Conservation (phyloP, 106 monocot species). For the Apostasia shenzhenica region DNA sequence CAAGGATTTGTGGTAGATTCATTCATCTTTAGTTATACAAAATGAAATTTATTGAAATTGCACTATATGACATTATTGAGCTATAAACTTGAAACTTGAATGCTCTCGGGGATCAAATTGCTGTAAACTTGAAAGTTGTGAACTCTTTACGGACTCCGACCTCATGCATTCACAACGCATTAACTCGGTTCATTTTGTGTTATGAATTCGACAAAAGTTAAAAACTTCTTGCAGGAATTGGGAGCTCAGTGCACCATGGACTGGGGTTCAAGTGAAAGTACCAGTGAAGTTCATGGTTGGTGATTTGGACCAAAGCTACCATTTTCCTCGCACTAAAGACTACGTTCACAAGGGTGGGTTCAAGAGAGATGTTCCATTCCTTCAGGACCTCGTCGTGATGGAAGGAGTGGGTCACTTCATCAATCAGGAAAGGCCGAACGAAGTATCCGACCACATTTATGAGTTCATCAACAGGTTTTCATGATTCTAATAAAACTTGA, state of each 20-base stretch:
- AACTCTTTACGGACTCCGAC: too few relatives aligned
- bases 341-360: slow-evolving; percentile 55
- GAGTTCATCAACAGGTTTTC: slow-evolving; percentile 38
- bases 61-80: too few relatives aligned
- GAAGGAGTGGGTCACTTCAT: slow-evolving; percentile 55
- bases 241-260: slow-evolving; percentile 51
- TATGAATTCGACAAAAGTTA: neutral
- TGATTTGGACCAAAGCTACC: slow-evolving; percentile 30
- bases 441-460: slow-evolving; percentile 31
- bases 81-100: too few relatives aligned
- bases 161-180: too few relatives aligned
- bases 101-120: too few relatives aligned
- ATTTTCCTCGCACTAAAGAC: slow-evolving; percentile 16
- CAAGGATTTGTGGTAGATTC: too few relatives aligned
- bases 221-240: slow-evolving; percentile 32
- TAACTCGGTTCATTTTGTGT: too few relatives aligned
- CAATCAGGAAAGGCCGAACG: slow-evolving; percentile 47
- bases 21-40: too few relatives aligned
- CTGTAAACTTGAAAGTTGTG: too few relatives aligned
- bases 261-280: slow-evolving; percentile 34
- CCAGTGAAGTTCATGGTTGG: slow-evolving; percentile 51
- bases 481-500: neutral
- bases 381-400: slow-evolving; percentile 41
- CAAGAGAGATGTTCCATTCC: slow-evolving; percentile 37
- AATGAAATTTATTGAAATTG: too few relatives aligned